Evolutionary conservation across 2,329 filamentous ascomycete species (phyloP).

Genomic region (Pleurostoma richardsiae): DNA sequence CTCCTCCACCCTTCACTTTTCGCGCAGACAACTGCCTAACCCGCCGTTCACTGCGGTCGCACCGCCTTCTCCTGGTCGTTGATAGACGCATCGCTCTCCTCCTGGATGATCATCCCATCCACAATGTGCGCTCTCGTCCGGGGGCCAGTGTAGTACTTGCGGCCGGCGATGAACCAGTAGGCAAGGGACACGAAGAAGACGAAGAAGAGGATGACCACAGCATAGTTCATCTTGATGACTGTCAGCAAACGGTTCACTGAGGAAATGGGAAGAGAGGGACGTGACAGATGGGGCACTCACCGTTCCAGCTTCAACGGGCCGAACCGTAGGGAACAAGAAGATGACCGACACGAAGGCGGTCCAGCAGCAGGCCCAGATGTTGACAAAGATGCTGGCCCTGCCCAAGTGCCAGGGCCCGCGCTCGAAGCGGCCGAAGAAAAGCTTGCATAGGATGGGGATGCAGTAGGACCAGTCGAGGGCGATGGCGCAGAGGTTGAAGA

Average conservation of each 20-base stretch:
- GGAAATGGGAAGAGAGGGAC: not conserved
- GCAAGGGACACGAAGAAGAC: slow-evolving; percentile 35
- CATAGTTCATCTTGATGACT: slow-evolving; percentile 45
- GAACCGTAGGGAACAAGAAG: slow-evolving; percentile 44
- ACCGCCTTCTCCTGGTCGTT: slow-evolving; percentile 12
- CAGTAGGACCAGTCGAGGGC: slow-evolving; percentile 51
- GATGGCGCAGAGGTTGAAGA: slow-evolving; percentile 51
- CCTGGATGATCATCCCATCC: slow-evolving; percentile 15
- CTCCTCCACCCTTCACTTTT: too few relatives aligned
- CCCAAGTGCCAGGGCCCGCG: slow-evolving; percentile 49
- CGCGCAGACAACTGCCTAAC: too few relatives aligned
- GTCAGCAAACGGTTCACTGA: not conserved
- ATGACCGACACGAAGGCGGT: slow-evolving; percentile 48
- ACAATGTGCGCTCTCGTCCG: slow-evolving; percentile 20
- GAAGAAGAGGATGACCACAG: slow-evolving; percentile 40
- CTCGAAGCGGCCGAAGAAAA: slow-evolving; percentile 40
- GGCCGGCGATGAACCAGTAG: slow-evolving; percentile 41
- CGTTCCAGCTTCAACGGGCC: slow-evolving; percentile 38
- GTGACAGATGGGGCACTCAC: slow-evolving; percentile 19
- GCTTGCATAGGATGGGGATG: slow-evolving; percentile 51
- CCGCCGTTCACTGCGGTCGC: too few relatives aligned
- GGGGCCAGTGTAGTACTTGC: slow-evolving; percentile 43
- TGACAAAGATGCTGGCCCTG: slow-evolving; percentile 31
- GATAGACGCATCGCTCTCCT: slow-evolving; percentile 8
- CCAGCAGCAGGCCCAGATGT: slow-evolving; percentile 44